Base-by-base conservation (phyloP, 208 protist genomes). In the Leishmania major region DNA sequence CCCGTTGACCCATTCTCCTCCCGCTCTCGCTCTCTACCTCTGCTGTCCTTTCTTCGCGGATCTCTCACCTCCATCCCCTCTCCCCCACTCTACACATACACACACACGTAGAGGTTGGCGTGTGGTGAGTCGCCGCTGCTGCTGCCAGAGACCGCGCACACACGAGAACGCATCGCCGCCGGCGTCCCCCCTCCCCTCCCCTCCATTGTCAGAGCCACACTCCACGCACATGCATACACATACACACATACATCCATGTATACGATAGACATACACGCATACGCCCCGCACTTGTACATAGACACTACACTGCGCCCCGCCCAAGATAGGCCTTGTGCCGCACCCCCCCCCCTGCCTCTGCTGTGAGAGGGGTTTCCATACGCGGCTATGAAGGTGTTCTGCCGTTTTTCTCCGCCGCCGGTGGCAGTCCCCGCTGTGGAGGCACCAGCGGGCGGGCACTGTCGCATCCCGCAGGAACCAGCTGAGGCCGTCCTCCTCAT, bases 361-460 rank as follows among this genome's bases (percentile, higher is more conserved):
- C 67, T 51, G 40, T 11, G 17, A n/a, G 70, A 47, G 70, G 25
- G 28, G 25, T 55, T 80, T 17, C 6, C 57, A 17, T 3, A 6
- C 31, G 11, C 40, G 8, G 47, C 5, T 25, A 94, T 94, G 91
- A 88, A 88, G 59, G 91, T 94, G 3, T 94, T 86, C 72, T 92
- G 89, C 64, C 89, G 91, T 28, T 94, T 94, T 71, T 86, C 91
- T 45, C 66, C 47, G 35, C 73, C 51, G 31, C 66, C 7, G 40
- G 70, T 67, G 45, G 75, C n/a, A 28, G 13, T n/a, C 28, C n/a
- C 28, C 59, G 59, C 28, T 35, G 59, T 35, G 28, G 28, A 35
- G 1, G 28, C 59, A 31, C 11, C 59, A 31, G 28, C n/a, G 1
- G 59, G 62, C 62, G 62, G 28, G 31, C 62, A 37, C 17, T 69